A percentile compares a stretch with the other conserved stretches of the same genome.
These are phyloP conservation scores for Corchorus capsularis DNA, from an alignment of 345 rosid genomes.

Conservation along the genomic window DNA sequence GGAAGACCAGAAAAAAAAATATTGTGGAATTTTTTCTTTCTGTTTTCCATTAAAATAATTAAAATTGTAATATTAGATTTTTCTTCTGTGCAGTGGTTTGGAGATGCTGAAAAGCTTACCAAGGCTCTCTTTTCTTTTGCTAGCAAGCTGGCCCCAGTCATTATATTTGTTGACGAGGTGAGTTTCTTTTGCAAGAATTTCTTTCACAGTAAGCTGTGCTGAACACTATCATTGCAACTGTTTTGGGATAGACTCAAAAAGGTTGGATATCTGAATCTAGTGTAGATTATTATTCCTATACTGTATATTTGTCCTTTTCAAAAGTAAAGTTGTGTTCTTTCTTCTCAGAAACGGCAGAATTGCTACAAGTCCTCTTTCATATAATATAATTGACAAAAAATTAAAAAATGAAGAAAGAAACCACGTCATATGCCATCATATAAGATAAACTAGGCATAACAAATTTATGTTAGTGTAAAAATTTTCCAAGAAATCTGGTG, in stretches of 20 bases:
- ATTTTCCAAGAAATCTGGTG: not conserved
- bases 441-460: not conserved
- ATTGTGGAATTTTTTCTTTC: not conserved
- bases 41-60: not conserved
- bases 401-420: not conserved
- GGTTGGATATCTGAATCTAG: not conserved
- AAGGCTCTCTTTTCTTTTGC: conserved; percentile 97
- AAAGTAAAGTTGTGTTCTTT: not conserved
- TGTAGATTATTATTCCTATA: not conserved
- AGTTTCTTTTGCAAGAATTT: conserved; percentile 16
- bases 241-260: not conserved
- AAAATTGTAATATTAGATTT: conserved; percentile 9
- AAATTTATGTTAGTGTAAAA: not conserved
- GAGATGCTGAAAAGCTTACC: conserved; percentile 98
- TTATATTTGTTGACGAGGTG: conserved; percentile 98
- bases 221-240: not conserved
- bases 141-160: conserved; percentile 86
- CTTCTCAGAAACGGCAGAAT: conserved; percentile 1
- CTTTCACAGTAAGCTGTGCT: not conserved
- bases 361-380: not conserved
- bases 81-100: conserved; percentile 77
- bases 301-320: not conserved
- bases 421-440: not conserved
- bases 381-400: not conserved
- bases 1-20: not conserved